Percentiles rank a stretch among this genome's conserved stretches.
Conservation (phyloP, 495 filamentous ascomycete species). For the Pseudoneurospora amorphoporcata region DNA sequence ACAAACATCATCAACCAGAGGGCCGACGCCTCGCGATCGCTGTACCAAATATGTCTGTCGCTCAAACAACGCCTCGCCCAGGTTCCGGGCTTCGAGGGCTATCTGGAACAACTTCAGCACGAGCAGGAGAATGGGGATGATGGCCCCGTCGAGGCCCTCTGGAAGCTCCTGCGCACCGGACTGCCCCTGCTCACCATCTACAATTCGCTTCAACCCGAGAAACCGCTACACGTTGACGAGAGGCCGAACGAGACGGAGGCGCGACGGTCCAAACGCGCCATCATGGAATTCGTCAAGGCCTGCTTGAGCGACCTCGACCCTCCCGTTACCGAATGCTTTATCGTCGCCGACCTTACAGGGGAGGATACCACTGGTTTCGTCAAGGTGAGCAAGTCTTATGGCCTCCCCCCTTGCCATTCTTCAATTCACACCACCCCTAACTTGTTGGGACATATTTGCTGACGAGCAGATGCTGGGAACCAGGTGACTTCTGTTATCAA, state of each 20-base stretch:
- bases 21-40: slow-evolving; percentile 75
- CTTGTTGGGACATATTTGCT: neutral
- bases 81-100: slow-evolving; percentile 71
- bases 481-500: slow-evolving; percentile 66
- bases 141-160: slow-evolving; percentile 75
- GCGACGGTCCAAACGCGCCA: slow-evolving; percentile 53
- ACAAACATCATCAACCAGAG: slow-evolving; percentile 91
- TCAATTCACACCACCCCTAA: neutral
- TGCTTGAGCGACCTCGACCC: slow-evolving; percentile 59
- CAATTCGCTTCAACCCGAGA: slow-evolving; percentile 63
- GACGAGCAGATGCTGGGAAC: neutral
- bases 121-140: slow-evolving; percentile 41
- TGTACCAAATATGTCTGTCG: slow-evolving; percentile 89
- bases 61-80: slow-evolving; percentile 68
- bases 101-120: slow-evolving; percentile 51
- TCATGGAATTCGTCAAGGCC: slow-evolving; percentile 46
- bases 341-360: slow-evolving; percentile 83
- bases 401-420: neutral
- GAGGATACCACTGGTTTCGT: slow-evolving; percentile 96
- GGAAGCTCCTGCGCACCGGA: slow-evolving; percentile 77
- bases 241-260: slow-evolving; percentile 44
- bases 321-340: slow-evolving; percentile 71
- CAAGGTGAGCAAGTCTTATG: slow-evolving; percentile 48
- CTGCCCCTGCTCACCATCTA: slow-evolving; percentile 81
- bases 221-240: slow-evolving; percentile 51